These are phyloP conservation scores for Psidium friedrichsthalianum DNA, from an alignment of 345 rosid species.

Conservation along the genomic window DNA sequence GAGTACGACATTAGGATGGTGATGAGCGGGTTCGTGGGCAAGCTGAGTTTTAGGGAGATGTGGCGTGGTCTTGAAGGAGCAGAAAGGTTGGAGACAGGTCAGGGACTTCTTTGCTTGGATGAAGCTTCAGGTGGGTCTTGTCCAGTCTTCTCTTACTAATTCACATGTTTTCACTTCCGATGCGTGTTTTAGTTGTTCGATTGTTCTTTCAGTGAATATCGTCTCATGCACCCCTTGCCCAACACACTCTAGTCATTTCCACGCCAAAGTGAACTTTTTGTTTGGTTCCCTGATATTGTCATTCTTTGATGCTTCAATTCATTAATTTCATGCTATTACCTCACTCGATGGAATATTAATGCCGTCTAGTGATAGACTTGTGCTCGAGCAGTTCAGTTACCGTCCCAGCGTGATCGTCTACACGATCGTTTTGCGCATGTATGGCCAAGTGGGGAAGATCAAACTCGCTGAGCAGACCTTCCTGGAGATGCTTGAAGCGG, in stretches of 20 bases:
- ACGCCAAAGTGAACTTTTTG: background rate
- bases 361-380: constrained; percentile 26
- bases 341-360: constrained; percentile 7
- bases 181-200: background rate
- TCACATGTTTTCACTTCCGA: background rate
- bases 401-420: constrained; percentile 67
- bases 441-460: constrained; percentile 82
- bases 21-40: constrained; percentile 76
- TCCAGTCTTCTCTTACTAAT: background rate
- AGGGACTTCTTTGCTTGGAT: constrained; percentile 82
- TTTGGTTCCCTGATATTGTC: background rate
- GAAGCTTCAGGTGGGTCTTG: constrained; percentile 64
- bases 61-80: constrained; percentile 89
- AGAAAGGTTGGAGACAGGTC: constrained; percentile 76
- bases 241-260: background rate
- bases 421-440: constrained; percentile 53
- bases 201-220: background rate
- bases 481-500: constrained; percentile 86
- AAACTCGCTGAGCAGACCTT: constrained; percentile 76
- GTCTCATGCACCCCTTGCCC: background rate
- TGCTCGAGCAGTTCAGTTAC: constrained; percentile 65
- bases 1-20: constrained; percentile 51
- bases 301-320: background rate
- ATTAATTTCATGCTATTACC: background rate
- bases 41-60: constrained; percentile 76